phyloP scores from a whole-genome alignment of 306 rosid species.

The Senna siamea region DNA sequence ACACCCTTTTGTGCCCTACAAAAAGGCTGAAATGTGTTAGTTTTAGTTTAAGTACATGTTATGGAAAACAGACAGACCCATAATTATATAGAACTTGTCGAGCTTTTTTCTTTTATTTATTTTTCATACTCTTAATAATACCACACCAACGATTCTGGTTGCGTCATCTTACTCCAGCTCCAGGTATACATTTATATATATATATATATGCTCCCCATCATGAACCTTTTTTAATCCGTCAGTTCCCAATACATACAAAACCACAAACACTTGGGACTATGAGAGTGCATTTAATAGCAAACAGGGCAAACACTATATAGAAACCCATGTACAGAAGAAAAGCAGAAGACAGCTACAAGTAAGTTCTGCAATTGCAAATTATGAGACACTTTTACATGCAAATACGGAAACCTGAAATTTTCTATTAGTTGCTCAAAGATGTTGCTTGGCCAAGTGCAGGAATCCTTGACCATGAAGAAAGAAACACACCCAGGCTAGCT shows the following conservation, averaged over 20 bases:
- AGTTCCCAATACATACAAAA: not conserved
- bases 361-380: conserved; percentile 27
- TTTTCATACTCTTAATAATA: conserved; percentile 37
- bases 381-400: conserved; percentile 5
- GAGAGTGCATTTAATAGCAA: conserved; percentile 28
- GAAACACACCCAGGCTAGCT: conserved; percentile 7
- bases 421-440: conserved; percentile 37
- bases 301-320: conserved; percentile 9
- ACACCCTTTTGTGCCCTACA: conserved; percentile 55
- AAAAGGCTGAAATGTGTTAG: conserved; percentile 45
- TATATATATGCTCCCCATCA: conserved; percentile 9
- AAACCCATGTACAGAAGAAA: not conserved
- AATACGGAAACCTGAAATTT: conserved; percentile 39
- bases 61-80: conserved; percentile 35
- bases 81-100: conserved; percentile 39
- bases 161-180: conserved; percentile 24
- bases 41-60: conserved; percentile 43
- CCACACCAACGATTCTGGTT: conserved; percentile 36
- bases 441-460: conserved; percentile 57
- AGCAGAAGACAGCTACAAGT: not conserved
- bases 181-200: too few relatives aligned
- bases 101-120: not conserved
- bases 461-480: conserved; percentile 58
- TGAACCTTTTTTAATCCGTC: conserved; percentile 10
- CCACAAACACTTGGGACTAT: conserved; percentile 1